Percentiles rank a stretch among this genome's conserved stretches.
These are phyloP conservation scores for Jasminum sambac DNA, from an alignment of 257 asterid species.

Conservation along the genomic window DNA sequence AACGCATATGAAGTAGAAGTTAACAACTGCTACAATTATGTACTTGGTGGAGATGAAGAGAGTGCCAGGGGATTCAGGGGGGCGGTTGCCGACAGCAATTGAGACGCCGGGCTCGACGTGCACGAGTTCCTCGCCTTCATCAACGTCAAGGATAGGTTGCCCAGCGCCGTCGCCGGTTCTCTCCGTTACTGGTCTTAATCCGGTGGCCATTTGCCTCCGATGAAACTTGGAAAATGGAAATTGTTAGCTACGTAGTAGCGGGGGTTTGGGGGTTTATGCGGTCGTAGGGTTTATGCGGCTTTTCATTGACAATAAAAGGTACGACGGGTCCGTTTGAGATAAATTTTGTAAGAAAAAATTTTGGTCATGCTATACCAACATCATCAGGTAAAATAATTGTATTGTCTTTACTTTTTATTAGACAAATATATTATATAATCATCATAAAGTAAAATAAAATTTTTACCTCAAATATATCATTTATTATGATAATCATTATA, in stretches of 20 bases:
- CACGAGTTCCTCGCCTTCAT: constrained; percentile 68
- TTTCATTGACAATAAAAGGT: no score
- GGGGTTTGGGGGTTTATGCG: constrained; percentile 33
- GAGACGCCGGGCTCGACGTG: constrained; percentile 63
- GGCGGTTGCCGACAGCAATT: constrained; percentile 64
- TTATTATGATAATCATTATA: no score
- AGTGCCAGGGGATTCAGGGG: constrained; percentile 72
- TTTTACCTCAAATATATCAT: no score
- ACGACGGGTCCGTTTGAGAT: no score
- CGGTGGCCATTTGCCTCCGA: constrained; percentile 49
- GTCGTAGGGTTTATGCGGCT: background rate
- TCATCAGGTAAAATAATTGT: no score
- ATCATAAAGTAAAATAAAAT: no score
- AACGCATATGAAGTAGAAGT: background rate
- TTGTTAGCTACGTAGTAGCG: background rate
- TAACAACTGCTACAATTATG: background rate
- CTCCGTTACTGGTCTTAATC: constrained; percentile 57
- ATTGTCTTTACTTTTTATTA: no score
- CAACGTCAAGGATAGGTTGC: constrained; percentile 54
- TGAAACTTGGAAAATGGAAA: background rate
- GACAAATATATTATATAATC: no score
- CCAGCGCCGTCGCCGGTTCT: constrained; percentile 66
- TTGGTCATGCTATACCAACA: no score
- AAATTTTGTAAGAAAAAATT: no score
- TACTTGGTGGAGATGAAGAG: constrained; percentile 84